phyloP scores from a whole-genome alignment of 2,329 filamentous ascomycete genomes.

The Coniella vitis region DNA sequence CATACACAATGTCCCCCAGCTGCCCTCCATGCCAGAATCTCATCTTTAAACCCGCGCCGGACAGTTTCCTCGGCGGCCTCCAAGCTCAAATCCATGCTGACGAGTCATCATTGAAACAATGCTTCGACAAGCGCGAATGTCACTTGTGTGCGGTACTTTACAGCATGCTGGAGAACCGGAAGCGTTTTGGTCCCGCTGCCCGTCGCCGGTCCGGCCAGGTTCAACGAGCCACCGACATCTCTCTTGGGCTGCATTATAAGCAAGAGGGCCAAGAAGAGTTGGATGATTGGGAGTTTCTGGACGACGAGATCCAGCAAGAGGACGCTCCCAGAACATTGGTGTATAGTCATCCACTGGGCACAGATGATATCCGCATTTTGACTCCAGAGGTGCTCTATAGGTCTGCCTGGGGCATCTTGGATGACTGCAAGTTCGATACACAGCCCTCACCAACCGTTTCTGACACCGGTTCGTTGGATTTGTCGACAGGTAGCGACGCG shows the following conservation, averaged over 20 bases:
- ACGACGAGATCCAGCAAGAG: not conserved
- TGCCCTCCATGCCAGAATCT: not conserved
- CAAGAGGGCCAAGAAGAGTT: not conserved
- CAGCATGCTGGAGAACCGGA: not conserved
- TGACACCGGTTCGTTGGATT: too few relatives aligned
- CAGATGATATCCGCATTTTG: not conserved
- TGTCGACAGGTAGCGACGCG: too few relatives aligned
- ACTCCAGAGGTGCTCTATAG: not conserved
- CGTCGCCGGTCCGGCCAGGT: not conserved
- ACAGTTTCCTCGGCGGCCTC: not conserved
- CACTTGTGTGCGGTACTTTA: not conserved
- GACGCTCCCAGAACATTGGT: not conserved
- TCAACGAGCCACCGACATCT: not conserved
- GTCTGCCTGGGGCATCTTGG: not conserved
- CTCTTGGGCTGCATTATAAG: not conserved
- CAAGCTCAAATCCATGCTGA: not conserved
- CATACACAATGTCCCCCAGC: not conserved
- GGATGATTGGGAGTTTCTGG: conserved; percentile 1
- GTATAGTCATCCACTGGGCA: not conserved
- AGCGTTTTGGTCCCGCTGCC: not conserved
- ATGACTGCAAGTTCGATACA: too few relatives aligned
- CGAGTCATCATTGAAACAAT: not conserved
- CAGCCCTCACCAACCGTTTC: too few relatives aligned
- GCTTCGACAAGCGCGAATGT: not conserved
- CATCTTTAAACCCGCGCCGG: not conserved